These are phyloP conservation scores for Scorias spongiosa DNA, from an alignment of 2,329 filamentous ascomycete species.

Conservation along the genomic window DNA sequence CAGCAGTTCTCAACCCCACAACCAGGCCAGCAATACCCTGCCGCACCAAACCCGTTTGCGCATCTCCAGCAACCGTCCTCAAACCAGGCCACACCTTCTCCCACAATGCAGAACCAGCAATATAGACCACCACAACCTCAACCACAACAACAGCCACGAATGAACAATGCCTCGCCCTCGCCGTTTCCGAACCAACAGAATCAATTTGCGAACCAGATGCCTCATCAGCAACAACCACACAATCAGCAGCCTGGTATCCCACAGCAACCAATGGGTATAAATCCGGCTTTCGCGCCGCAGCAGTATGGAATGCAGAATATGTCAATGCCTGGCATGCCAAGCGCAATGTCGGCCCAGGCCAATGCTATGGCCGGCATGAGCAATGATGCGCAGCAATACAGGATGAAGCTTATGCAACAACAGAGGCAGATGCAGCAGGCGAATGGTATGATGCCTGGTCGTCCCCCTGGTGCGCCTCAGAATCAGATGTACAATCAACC, in stretches of 20 bases:
- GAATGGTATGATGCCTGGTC: conserved; percentile 16
- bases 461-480: conserved; percentile 12
- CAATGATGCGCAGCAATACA: conserved; percentile 57
- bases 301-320: conserved; percentile 22
- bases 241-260: conserved; percentile 8
- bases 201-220: conserved; percentile 29
- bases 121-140: conserved; percentile 40
- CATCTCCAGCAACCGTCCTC: conserved; percentile 55
- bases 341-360: conserved; percentile 30
- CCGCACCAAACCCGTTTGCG: conserved; percentile 48
- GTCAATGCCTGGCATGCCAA: conserved; percentile 19
- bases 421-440: conserved; percentile 43
- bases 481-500: conserved; percentile 12
- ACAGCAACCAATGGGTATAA: conserved; percentile 15
- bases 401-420: conserved; percentile 71
- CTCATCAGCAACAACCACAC: conserved; percentile 10
- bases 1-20: neutral
- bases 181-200: conserved; percentile 41
- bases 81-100: conserved; percentile 76
- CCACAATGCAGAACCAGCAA: conserved; percentile 73
- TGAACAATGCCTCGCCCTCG: conserved; percentile 84
- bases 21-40: conserved; percentile 24
- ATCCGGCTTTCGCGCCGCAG: conserved; percentile 22
- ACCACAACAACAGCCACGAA: conserved; percentile 50
- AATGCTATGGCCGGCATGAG: conserved; percentile 24